phyloP scores from a whole-genome alignment of 2,329 filamentous ascomycete species.

The Cladosporium sp. region DNA sequence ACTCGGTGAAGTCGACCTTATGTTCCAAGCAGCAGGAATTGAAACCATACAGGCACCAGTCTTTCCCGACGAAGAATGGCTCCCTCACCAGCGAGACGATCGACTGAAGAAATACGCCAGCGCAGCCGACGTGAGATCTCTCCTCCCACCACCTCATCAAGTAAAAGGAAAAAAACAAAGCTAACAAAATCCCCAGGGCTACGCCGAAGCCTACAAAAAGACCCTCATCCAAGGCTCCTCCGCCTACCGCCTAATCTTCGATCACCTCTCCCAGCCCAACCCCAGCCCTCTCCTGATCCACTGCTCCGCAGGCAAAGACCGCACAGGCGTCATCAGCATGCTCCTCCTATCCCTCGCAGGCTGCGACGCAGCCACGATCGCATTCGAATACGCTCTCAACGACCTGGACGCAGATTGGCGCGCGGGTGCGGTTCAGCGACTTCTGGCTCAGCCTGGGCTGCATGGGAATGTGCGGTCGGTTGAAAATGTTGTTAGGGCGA shows the following conservation, averaged over 20 bases:
- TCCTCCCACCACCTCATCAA: too few relatives aligned
- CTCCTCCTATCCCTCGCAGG: constrained; percentile 59
- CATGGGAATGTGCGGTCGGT: constrained; percentile 41
- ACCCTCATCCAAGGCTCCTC: constrained; percentile 51
- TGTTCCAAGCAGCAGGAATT: constrained; percentile 36
- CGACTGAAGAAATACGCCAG: constrained; percentile 5
- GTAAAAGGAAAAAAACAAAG: not conserved
- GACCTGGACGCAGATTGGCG: constrained; percentile 42
- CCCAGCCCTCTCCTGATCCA: constrained; percentile 53
- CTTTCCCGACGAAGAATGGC: constrained; percentile 54
- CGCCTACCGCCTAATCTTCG: constrained; percentile 53
- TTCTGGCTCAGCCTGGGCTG: constrained; percentile 34
- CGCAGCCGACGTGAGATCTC: constrained; percentile 3
- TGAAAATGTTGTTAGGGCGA: constrained; percentile 36
- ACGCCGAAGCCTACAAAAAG: constrained; percentile 54
- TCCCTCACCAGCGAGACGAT: constrained; percentile 42
- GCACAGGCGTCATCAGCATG: constrained; percentile 63
- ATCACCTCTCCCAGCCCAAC: constrained; percentile 45
- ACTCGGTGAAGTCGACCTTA: not conserved
- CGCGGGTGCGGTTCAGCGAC: constrained; percentile 34
- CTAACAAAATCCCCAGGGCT: constrained; percentile 40
- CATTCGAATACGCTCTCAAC: constrained; percentile 56
- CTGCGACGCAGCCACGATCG: constrained; percentile 52
- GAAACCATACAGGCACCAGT: constrained; percentile 55
- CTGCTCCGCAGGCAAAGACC: constrained; percentile 68